Evolutionary conservation across 2,329 filamentous ascomycete species (phyloP).

Genomic region (Dendrostoma leiphaemia): DNA sequence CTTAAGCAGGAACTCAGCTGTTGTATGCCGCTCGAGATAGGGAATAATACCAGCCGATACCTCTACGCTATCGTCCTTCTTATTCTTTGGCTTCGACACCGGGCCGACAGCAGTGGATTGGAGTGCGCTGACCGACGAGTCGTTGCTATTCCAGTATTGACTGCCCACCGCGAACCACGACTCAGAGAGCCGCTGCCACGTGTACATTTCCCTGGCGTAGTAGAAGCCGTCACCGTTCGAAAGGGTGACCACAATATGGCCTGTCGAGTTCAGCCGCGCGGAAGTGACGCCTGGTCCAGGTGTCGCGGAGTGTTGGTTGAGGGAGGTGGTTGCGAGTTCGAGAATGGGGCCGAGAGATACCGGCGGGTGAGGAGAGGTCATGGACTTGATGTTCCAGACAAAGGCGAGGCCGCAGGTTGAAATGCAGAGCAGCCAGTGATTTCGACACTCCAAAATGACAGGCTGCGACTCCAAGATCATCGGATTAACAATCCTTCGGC

Average conservation of each 20-base stretch:
- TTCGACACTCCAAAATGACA: constrained; percentile 87
- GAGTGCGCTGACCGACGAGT: constrained; percentile 80
- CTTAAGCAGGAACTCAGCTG: constrained; percentile 85
- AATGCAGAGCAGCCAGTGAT: constrained; percentile 86
- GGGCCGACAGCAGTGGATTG: constrained; percentile 68
- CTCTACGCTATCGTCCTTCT: constrained; percentile 46
- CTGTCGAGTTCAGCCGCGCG: constrained; percentile 84
- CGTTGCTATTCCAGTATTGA: constrained; percentile 98
- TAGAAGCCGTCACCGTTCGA: constrained; percentile 93
- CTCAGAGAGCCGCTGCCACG: constrained; percentile 95
- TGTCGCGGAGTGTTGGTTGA: constrained; percentile 73
- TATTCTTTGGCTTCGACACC: constrained; percentile 46
- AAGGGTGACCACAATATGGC: constrained; percentile 82
- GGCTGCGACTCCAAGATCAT: constrained; percentile 88
- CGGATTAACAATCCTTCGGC: constrained; percentile 79
- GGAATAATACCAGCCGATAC: constrained; percentile 92
- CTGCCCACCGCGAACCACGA: constrained; percentile 97
- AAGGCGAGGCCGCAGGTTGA: constrained; percentile 86
- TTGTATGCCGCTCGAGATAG: constrained; percentile 90
- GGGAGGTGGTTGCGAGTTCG: constrained; percentile 77
- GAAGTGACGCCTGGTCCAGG: constrained; percentile 83
- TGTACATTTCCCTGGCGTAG: constrained; percentile 81
- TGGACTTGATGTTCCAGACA: constrained; percentile 87
- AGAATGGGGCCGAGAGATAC: constrained; percentile 85
- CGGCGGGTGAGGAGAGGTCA: constrained; percentile 83